Evolutionary conservation across 1,284 basidiomycete genomes (phyloP).

Genomic region (Cryptococcus amylolentus): DNA sequence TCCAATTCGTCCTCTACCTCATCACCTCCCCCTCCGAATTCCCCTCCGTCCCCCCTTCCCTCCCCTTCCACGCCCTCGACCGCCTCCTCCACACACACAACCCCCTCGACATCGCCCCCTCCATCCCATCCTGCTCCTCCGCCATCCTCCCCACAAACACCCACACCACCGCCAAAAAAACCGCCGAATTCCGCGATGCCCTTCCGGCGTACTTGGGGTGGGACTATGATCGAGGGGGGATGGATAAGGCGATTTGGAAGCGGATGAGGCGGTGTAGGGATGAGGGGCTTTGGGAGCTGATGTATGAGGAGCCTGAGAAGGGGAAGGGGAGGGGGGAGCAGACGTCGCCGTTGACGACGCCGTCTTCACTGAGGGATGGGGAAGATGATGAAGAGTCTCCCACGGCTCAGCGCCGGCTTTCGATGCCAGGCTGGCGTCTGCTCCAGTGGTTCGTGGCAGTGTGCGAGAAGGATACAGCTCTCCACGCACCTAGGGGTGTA

Average conservation of each 20-base stretch:
- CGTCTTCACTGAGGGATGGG: neutral
- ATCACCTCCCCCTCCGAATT: too few relatives aligned
- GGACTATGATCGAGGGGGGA: conserved; percentile 8
- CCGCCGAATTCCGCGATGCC: neutral
- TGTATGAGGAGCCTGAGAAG: conserved; percentile 10
- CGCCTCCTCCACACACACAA: conserved; percentile 15
- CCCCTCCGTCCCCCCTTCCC: neutral
- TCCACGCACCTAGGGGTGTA: neutral
- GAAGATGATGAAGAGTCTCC: neutral
- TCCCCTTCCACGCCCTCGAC: conserved; percentile 20
- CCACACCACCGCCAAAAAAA: too few relatives aligned
- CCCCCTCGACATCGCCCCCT: conserved; percentile 7
- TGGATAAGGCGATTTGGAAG: conserved; percentile 12
- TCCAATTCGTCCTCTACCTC: too few relatives aligned
- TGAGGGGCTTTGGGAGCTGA: conserved; percentile 28
- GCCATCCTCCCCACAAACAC: neutral
- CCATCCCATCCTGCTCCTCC: conserved; percentile 13
- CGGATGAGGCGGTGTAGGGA: conserved; percentile 11
- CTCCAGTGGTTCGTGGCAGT: conserved; percentile 29
- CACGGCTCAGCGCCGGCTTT: neutral
- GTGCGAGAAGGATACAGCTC: conserved; percentile 26
- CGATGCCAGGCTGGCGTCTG: conserved; percentile 25
- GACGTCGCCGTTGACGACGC: conserved; percentile 12
- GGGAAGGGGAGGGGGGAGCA: neutral
- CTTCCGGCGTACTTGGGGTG: conserved; percentile 7